Percentiles rank a stretch among this genome's conserved stretches.
These are phyloP conservation scores for Colletotrichum tamarilloi DNA, from an alignment of 2,329 filamentous ascomycete genomes.

Conservation along the genomic window DNA sequence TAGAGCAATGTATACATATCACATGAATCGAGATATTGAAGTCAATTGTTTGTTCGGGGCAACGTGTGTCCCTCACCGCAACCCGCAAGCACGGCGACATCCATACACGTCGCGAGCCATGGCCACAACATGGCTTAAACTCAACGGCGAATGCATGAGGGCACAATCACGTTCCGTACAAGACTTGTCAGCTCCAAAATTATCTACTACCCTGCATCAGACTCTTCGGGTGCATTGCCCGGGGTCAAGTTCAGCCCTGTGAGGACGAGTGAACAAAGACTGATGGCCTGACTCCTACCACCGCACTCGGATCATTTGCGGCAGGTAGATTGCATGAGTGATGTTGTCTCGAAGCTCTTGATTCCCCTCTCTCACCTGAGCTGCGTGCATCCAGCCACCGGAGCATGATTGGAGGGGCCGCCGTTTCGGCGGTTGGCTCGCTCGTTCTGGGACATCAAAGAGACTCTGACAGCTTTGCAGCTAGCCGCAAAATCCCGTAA, in stretches of 20 bases:
- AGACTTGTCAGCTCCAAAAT: neutral
- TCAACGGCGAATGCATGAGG: neutral
- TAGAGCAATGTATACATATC: constrained; percentile 18
- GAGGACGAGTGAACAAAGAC: neutral
- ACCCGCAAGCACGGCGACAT: neutral
- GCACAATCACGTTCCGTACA: neutral
- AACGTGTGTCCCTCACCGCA: neutral
- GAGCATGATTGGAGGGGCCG: neutral
- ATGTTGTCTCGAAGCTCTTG: neutral
- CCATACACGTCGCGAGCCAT: neutral
- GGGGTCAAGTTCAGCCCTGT: neutral
- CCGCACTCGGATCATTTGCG: neutral
- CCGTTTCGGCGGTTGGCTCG: neutral
- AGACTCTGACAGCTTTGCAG: neutral
- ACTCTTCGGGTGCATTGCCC: neutral
- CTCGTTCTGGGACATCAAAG: neutral
- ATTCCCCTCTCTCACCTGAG: neutral
- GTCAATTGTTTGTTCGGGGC: neutral
- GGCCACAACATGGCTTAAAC: neutral
- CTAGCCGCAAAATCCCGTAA: neutral
- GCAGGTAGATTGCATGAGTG: neutral
- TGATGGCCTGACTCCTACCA: neutral
- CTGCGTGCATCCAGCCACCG: neutral
- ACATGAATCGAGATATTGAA: neutral
- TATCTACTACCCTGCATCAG: neutral